These are phyloP conservation scores for Henckelia pumila DNA, from an alignment of 257 asterid genomes.

Conservation along the genomic window DNA sequence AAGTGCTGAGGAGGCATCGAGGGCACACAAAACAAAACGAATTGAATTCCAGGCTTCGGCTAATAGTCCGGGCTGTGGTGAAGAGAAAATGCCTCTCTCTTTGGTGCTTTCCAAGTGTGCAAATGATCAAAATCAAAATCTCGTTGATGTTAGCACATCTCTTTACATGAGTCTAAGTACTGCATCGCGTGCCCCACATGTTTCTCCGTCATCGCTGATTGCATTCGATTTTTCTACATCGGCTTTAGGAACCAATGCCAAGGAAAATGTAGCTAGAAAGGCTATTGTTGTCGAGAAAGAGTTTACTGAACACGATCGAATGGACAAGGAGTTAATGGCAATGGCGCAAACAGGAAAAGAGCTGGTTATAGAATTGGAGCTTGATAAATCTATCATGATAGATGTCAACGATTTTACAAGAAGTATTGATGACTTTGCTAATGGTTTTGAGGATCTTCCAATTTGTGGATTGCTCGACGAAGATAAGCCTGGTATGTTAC, in stretches of 20 bases:
- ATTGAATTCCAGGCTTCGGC: conserved; percentile 60
- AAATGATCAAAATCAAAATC: not conserved
- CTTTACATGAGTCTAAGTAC: conserved; percentile 49
- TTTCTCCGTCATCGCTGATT: conserved; percentile 53
- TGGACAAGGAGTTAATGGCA: conserved; percentile 34
- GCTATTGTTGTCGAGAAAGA: conserved; percentile 26
- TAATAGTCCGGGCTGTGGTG: not conserved
- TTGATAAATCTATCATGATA: conserved; percentile 39
- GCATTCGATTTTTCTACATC: conserved; percentile 49
- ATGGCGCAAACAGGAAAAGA: conserved; percentile 49
- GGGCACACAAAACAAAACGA: conserved; percentile 60
- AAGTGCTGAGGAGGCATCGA: conserved; percentile 71
- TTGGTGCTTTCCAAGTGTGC: conserved; percentile 19
- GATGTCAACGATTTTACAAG: conserved; percentile 28
- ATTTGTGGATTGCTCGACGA: conserved; percentile 35
- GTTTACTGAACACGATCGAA: not conserved
- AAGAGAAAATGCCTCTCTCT: conserved; percentile 20
- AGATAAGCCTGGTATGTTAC: conserved; percentile 35
- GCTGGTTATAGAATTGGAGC: conserved; percentile 48
- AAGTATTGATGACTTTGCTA: conserved; percentile 44
- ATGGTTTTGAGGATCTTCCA: conserved; percentile 49
- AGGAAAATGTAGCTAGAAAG: too few relatives aligned
- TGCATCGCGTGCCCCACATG: conserved; percentile 41
- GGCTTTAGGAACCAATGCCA: conserved; percentile 1
- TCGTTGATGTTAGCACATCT: too few relatives aligned